Base-by-base conservation (phyloP, 2,329 filamentous ascomycete genomes). In the Parasarocladium wereldwijsianum region DNA sequence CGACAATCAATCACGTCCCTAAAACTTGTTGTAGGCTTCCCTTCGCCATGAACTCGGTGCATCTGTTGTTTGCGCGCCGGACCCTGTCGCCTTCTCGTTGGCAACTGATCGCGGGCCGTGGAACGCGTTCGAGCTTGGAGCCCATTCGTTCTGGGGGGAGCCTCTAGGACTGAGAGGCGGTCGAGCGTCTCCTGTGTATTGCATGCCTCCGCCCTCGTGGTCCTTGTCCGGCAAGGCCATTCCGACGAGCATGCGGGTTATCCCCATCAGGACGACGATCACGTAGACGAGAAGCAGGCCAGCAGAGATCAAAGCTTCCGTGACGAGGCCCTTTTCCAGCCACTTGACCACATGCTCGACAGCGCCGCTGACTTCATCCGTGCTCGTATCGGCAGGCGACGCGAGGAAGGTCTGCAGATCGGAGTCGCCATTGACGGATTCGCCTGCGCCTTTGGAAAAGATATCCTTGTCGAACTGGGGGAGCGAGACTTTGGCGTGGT, bases 401-500 rank as follows among this genome's bases (percentile, higher is more conserved):
- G 83, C 66, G 27, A 96, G 70, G 51, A 96, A 90, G 8, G 66
- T 69, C 22, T 68, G 67, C 31, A 76, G 63, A 31, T 68, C 60
- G 8, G 61, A 60, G 40, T 79, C 70, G 32, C 67, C 69, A 6
- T 56, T 49, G 34, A 76, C 55, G 21, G 66, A 68, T 26, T 66
- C 62, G 18, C 71, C 59, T 33, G 86, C 81, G 24, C 86, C 85
- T 31, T 76, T 58, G 34, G 82, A 87, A 56, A 96, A 93, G 2
- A 80, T 81, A 48, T 93, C 68, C 43, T 82, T 77, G 16, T 71
- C 63, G 36, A 96, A 74, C 31, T 70, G 55, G 0, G 90, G 90
- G 42, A 98, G 78, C 35, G 71, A 61, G 42, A 98, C 67, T 37
- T 90, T 70, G 4, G 90, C 84, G 48, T 96, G 62, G 40, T 96